Evolutionary conservation across 2,329 filamentous ascomycete genomes (phyloP).

Genomic region (Venturia nashicola): DNA sequence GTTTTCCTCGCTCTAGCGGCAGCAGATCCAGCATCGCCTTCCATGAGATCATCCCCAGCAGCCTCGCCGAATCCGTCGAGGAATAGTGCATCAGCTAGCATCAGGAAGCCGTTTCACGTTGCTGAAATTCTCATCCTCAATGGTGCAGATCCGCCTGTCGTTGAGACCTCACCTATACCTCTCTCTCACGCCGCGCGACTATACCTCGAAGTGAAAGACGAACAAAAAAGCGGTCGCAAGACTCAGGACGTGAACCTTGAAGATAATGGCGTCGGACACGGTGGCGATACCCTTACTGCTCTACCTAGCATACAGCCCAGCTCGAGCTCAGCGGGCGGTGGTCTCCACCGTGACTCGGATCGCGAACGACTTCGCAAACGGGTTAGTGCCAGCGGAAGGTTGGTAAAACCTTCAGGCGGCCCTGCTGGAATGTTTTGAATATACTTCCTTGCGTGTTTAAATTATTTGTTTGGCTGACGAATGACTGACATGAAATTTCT

Average conservation of each 20-base stretch:
- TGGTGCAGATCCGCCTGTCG: conserved; percentile 68
- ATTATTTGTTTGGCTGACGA: neutral
- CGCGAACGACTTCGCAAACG: conserved; percentile 25
- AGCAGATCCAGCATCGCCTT: conserved; percentile 75
- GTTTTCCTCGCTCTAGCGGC: conserved; percentile 86
- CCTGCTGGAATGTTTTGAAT: neutral
- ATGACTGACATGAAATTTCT: neutral
- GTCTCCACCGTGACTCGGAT: conserved; percentile 22
- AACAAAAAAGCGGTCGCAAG: conserved; percentile 23
- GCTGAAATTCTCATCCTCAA: conserved; percentile 90
- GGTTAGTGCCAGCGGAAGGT: conserved; percentile 27
- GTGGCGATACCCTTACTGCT: conserved; percentile 48
- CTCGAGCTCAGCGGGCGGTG: neutral
- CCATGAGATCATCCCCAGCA: conserved; percentile 14
- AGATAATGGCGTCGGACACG: conserved; percentile 37
- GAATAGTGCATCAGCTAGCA: neutral
- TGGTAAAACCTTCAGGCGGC: conserved; percentile 20
- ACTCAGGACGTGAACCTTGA: conserved; percentile 12
- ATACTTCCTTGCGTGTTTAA: neutral
- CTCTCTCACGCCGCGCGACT: conserved; percentile 67
- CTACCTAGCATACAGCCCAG: conserved; percentile 38
- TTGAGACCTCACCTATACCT: conserved; percentile 64
- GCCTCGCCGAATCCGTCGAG: neutral
- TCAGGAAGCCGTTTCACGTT: conserved; percentile 58
- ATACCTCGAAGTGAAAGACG: conserved; percentile 71